A percentile compares a stretch with the other conserved stretches of the same genome.
These are phyloP conservation scores for Candida tropicalis DNA, from an alignment of 1,139 yeast species.

Conservation along the genomic window DNA sequence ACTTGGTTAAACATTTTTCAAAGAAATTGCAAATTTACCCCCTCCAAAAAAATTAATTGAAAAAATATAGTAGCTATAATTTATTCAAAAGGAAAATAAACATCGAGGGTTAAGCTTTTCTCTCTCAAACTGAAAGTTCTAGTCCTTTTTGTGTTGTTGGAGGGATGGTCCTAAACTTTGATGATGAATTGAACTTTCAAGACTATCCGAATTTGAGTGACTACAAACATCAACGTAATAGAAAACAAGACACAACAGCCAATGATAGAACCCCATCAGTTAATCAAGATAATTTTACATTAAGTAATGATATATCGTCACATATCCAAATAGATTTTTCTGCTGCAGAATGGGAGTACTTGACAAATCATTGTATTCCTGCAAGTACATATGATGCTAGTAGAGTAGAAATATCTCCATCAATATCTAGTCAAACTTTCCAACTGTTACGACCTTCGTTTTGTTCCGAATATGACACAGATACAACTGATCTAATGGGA, in stretches of 20 bases:
- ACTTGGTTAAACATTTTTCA: slow-evolving; percentile 1
- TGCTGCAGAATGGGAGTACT: slow-evolving; percentile 13
- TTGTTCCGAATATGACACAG: slow-evolving; percentile 18
- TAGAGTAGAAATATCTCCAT: slow-evolving; percentile 15
- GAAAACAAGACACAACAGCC: background rate
- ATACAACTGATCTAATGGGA: slow-evolving; percentile 17
- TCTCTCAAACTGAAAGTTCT: background rate
- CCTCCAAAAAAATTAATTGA: background rate
- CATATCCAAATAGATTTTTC: slow-evolving; percentile 4
- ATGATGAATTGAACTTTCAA: slow-evolving; percentile 7
- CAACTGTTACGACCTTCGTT: slow-evolving; percentile 18
- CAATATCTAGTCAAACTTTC: slow-evolving; percentile 17
- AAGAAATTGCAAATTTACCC: background rate
- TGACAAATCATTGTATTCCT: slow-evolving; percentile 9
- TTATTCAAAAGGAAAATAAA: background rate
- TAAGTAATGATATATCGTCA: background rate
- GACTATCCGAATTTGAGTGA: slow-evolving; percentile 3
- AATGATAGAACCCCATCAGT: background rate
- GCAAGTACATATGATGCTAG: slow-evolving; percentile 4
- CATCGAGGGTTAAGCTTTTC: background rate
- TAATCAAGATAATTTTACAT: background rate
- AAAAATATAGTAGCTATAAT: background rate
- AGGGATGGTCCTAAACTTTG: slow-evolving; percentile 7
- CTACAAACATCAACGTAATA: background rate
- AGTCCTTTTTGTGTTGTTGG: background rate